Percentiles rank a stretch among this genome's conserved stretches.
Conservation (phyloP, 1,284 basidiomycete genomes). For the Trichosporon sp. region DNA sequence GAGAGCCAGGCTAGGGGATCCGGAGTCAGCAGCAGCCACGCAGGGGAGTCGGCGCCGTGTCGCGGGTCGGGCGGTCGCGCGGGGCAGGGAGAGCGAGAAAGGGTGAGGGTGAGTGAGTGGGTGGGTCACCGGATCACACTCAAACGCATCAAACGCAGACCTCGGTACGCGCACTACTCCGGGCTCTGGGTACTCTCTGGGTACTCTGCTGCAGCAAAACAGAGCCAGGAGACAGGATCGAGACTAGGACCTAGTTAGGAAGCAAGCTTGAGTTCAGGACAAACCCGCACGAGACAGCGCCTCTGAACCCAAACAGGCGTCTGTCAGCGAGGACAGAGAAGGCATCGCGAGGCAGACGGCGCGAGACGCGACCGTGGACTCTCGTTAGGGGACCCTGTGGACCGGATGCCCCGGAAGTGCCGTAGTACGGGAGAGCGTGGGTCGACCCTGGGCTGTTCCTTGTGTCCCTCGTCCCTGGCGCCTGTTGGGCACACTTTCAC, state of each 20-base stretch:
- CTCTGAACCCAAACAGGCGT: neutral
- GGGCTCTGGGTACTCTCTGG: no score
- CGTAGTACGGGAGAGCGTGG: neutral
- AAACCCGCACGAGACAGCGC: neutral
- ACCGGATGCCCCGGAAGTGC: neutral
- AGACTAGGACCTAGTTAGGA: no score
- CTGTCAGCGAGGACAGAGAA: neutral
- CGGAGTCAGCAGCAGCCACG: neutral
- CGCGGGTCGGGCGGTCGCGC: neutral
- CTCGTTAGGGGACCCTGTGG: neutral
- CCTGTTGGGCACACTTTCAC: neutral
- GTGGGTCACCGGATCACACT: neutral
- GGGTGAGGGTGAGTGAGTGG: no score
- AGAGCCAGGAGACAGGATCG: neutral
- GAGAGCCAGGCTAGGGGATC: neutral
- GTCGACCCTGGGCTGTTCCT: neutral
- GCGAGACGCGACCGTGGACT: no score
- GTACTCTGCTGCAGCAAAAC: no score
- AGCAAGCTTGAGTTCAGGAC: neutral
- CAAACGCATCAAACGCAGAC: neutral
- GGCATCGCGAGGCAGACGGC: no score
- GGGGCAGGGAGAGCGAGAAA: no score
- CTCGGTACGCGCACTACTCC: neutral
- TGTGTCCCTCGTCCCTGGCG: neutral
- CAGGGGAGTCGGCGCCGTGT: neutral